Conservation (phyloP, 2,329 filamentous ascomycete genomes). For the Thelonectria blattea region DNA sequence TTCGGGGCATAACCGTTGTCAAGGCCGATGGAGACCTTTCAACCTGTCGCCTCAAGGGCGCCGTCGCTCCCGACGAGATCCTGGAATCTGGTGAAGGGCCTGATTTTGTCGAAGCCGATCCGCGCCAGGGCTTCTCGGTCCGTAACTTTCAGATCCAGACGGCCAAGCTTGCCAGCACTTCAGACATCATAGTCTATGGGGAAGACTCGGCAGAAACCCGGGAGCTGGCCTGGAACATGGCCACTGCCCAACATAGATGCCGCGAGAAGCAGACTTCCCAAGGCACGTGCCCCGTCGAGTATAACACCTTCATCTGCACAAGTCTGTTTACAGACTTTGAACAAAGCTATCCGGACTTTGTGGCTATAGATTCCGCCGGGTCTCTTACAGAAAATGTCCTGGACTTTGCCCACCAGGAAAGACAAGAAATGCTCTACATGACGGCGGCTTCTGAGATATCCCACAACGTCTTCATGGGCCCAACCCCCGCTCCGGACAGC, state of each 20-base stretch:
- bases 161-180: constrained; percentile 84
- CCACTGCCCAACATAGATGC: constrained; percentile 79
- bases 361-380: constrained; percentile 77
- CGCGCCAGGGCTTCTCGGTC: constrained; percentile 89
- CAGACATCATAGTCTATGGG: constrained; percentile 92
- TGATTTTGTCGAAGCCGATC: constrained; percentile 83
- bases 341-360: constrained; percentile 68
- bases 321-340: constrained; percentile 76
- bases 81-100: constrained; percentile 59
- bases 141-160: constrained; percentile 97
- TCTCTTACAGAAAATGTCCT: constrained; percentile 76
- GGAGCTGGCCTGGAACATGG: constrained; percentile 71
- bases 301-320: constrained; percentile 82
- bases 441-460: constrained; percentile 87
- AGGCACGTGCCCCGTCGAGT: constrained; percentile 64
- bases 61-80: constrained; percentile 82
- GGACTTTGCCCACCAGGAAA: constrained; percentile 89
- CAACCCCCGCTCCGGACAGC: constrained; percentile 74
- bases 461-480: constrained; percentile 87
- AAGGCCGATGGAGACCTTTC: constrained; percentile 85
- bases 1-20: constrained; percentile 83
- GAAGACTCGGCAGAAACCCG: constrained; percentile 68
- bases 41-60: constrained; percentile 80
- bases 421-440: constrained; percentile 93
- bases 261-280: constrained; percentile 66